These are phyloP conservation scores for Camellia lanceoleosa DNA, from an alignment of 148 eudicot genomes.

Conservation along the genomic window DNA sequence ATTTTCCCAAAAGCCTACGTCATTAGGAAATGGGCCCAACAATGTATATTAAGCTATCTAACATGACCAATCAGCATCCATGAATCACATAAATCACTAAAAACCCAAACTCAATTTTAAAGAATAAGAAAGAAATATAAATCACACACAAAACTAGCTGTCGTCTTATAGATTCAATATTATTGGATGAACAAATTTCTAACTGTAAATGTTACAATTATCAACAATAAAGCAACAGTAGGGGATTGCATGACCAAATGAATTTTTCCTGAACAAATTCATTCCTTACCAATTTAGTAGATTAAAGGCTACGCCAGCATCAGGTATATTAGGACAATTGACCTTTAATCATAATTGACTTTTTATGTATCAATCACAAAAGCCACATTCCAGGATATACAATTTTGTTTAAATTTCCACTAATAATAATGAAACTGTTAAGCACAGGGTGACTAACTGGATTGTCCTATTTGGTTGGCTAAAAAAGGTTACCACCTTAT, in stretches of 20 bases:
- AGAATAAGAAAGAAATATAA: not conserved
- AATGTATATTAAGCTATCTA: too few species aligned
- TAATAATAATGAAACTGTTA: not conserved
- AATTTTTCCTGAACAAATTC: not conserved
- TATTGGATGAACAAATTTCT: not conserved
- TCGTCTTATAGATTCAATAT: not conserved
- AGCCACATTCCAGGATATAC: not conserved
- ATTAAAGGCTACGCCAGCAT: not conserved
- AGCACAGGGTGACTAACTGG: not conserved
- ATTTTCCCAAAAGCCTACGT: too few species aligned
- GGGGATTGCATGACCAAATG: not conserved
- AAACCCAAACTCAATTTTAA: not conserved
- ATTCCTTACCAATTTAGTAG: not conserved
- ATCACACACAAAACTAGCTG: not conserved
- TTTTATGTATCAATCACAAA: not conserved
- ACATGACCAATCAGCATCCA: not conserved
- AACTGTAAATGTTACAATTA: not conserved
- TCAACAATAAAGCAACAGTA: not conserved
- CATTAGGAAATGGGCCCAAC: too few species aligned
- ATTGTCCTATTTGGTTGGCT: slow-evolving; percentile 1
- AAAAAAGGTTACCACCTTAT: not conserved
- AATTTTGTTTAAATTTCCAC: not conserved
- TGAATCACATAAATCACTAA: not conserved
- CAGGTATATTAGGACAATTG: not conserved
- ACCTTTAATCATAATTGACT: not conserved